Evolutionary conservation across 2,329 filamentous ascomycete genomes (phyloP), one percentile per base, ranked within the genome.

Genomic region (Didymella arachidicola): DNA sequence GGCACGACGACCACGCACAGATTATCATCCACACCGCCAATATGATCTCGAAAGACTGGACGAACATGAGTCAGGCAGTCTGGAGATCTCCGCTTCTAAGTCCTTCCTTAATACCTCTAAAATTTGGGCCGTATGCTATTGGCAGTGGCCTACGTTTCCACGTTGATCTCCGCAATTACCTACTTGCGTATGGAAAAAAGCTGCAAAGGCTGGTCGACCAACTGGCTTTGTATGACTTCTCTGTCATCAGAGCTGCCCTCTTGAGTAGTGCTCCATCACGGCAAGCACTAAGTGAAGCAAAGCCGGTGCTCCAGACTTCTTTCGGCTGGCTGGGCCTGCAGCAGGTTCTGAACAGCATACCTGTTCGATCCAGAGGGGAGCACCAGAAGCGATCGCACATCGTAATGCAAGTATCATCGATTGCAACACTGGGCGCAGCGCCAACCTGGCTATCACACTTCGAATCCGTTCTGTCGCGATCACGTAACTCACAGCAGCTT

Each of bases 11-110:
- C 61, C 86, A 83, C 0, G 90, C 89, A 0, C 90, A 96, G 76
- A 80, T 97, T 6, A 78, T 96, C 55, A 93, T 97, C 29, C 91
- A 96, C 67, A 97, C 93, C 0, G 92, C 93, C 18, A 97, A 97
- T 67, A 92, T 96, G 89, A 94, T 96, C n/a, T 72, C 83, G 4
- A 87, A 88, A 54, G 93, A 97, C 74, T 97, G 93, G 93, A 84
- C 82, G 1, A 95, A 95, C 66, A 91, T 96, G 90, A 90, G 88
- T 0, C 92, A 97, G 73, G 92, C 87, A 1, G 85, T 91, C 5
- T 97, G 93, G 93, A 82, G 79, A 48, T 94, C 91, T 0, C 91
- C 91, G 0, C 72, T 85, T 1, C 84, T 96, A 1, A 87, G 90
- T 0, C 76, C 85, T 4, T 42, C 10, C 14, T 8, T 22, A 42